A percentile compares a stretch with the other conserved stretches of the same genome.
phyloP scores from a whole-genome alignment of 2,329 filamentous ascomycete genomes.

The Trichoderma endophyticum region DNA sequence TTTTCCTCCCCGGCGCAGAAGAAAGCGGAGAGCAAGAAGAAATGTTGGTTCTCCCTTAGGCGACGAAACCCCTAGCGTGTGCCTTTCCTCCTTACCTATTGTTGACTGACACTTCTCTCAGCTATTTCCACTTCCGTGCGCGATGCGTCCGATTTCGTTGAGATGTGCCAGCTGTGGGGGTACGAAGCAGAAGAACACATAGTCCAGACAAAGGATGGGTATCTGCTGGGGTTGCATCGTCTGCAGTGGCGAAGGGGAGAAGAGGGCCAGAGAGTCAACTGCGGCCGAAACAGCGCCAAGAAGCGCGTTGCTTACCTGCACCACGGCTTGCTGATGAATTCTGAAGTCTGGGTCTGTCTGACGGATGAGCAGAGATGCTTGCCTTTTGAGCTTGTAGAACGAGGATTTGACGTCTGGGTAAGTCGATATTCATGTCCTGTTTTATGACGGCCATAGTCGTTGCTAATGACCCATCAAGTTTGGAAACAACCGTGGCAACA shows the following conservation, averaged over 20 bases:
- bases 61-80: not conserved
- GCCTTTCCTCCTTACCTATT: slow-evolving; percentile 22
- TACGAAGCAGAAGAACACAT: slow-evolving; percentile 96
- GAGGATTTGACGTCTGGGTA: slow-evolving; percentile 94
- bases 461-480: slow-evolving; percentile 49
- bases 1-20: slow-evolving; percentile 69
- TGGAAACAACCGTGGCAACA: slow-evolving; percentile 97
- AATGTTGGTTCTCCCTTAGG: slow-evolving; percentile 43
- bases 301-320: slow-evolving; percentile 93
- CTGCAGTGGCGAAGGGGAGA: slow-evolving; percentile 80
- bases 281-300: slow-evolving; percentile 60
- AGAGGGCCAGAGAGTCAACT: slow-evolving; percentile 74
- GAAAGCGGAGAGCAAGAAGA: slow-evolving; percentile 64
- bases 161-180: slow-evolving; percentile 86
- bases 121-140: slow-evolving; percentile 73
- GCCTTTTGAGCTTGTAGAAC: slow-evolving; percentile 83
- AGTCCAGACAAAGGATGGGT: slow-evolving; percentile 90
- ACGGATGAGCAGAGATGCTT: slow-evolving; percentile 83
- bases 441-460: not conserved
- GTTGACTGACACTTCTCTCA: slow-evolving; percentile 29
- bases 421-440: slow-evolving; percentile 29
- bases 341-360: slow-evolving; percentile 94
- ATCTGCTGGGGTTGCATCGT: slow-evolving; percentile 84
- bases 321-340: slow-evolving; percentile 97
- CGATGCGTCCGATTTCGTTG: slow-evolving; percentile 85